Base-by-base conservation (phyloP, 2,329 filamentous ascomycete genomes). In the Fusarium praegraminearum region DNA sequence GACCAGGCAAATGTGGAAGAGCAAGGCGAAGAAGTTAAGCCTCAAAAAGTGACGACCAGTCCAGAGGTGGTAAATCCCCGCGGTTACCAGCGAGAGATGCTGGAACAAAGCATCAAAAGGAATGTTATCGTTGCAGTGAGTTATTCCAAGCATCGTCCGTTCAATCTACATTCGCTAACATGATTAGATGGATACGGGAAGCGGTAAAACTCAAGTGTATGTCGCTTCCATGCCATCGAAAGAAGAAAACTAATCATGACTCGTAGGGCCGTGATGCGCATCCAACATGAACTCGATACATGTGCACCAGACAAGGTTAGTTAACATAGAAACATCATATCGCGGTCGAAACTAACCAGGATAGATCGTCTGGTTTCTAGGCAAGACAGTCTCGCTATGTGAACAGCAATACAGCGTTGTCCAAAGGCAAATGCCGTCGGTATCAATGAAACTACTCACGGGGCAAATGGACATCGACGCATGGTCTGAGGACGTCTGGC, bases 151-250 rank as follows among this genome's bases (percentile, higher is more conserved):
- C n/a, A 41, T 38, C 13, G 2, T n/a, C 8, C 33, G 12, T 45
- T 41, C 16, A 1, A 16, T 28, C 26, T 7, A 3, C 5, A 8
- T 41, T 5, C 9, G 3, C 63, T 74, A 18, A 75, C 45, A 8
- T 33, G 15, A 1, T n/a, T 65, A 91, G 90, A 94, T 94, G 91
- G 91, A 92, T 66, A 94, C 92, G 0, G 92, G 92, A 2, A 93
- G 87, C 68, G 92, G 92, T 3, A 94, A 94, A 77, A 94, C 92
- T 5, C 89, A 91, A 69, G 87, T 94, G 91, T 93, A 85, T 79
- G 85, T 79, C 11, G 16, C 18, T 47, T 18, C 16, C 24, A 12
- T 16, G 28, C 8, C 38, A 36, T 44, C 53, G 5, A 26, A 41
- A 57, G 60, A 7, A 24, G 24, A 38, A 12, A 18, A 20, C 64